Conservation (phyloP, 148 eudicot species). For the Camellia granthamiana region DNA sequence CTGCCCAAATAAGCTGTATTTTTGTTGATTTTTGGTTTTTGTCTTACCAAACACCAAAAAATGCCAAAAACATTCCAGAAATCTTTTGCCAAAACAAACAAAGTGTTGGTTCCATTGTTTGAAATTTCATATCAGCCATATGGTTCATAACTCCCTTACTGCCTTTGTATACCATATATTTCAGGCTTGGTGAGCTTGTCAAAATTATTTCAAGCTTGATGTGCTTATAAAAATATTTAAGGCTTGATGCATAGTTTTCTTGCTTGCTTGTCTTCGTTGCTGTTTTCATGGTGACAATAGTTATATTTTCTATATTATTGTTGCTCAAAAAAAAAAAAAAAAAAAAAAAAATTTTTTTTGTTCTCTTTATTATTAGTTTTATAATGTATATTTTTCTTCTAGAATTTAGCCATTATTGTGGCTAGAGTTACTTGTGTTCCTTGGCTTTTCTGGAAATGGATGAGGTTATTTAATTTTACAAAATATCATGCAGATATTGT, state of each 20-base stretch:
- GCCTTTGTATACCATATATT: neutral
- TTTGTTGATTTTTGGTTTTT: too few species aligned
- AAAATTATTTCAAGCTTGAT: too few species aligned
- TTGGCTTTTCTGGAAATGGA: neutral
- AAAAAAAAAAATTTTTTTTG: too few species aligned
- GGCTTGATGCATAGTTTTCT: neutral
- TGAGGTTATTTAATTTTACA: neutral
- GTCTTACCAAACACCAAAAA: too few species aligned
- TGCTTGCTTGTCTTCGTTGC: neutral
- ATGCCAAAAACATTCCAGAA: too few species aligned
- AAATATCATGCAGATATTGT: conserved; percentile 68
- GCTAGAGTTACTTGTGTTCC: conserved; percentile 5
- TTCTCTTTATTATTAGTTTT: neutral
- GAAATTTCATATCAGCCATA: neutral
- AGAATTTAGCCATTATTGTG: neutral
- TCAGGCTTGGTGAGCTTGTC: too few species aligned
- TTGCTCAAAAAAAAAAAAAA: too few species aligned
- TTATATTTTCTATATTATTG: neutral
- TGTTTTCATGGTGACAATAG: neutral
- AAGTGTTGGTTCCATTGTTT: neutral
- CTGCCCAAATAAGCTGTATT: too few species aligned
- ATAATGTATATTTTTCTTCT: neutral
- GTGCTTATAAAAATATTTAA: too few species aligned
- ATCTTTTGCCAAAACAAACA: too few species aligned
- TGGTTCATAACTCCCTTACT: neutral